Evolutionary conservation across 495 filamentous ascomycete genomes (phyloP).

Genomic region (Penicillium salamii): DNA sequence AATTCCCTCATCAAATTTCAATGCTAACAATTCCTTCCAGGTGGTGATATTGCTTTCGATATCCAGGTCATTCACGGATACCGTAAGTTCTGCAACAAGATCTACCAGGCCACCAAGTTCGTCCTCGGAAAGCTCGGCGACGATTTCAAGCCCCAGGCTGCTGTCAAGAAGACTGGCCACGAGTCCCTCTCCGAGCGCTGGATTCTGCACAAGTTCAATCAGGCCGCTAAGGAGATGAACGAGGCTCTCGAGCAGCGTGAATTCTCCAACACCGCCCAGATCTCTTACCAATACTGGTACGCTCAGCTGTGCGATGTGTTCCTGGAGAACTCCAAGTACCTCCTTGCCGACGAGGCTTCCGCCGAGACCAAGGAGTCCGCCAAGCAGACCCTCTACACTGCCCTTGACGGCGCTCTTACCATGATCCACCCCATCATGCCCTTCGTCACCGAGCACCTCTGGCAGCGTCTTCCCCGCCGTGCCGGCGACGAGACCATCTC

Average conservation of each 20-base stretch:
- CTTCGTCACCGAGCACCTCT: constrained; percentile 74
- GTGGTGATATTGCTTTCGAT: constrained; percentile 79
- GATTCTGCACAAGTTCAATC: constrained; percentile 80
- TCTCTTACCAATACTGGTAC: constrained; percentile 69
- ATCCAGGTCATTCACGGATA: constrained; percentile 82
- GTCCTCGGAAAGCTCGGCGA: constrained; percentile 73
- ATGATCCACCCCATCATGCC: constrained; percentile 79
- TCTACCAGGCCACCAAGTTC: constrained; percentile 87
- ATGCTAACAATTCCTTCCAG: constrained; percentile 26
- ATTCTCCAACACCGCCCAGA: constrained; percentile 63
- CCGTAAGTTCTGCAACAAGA: constrained; percentile 87
- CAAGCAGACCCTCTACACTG: constrained; percentile 63
- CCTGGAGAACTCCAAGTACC: constrained; percentile 75
- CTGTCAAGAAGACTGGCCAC: constrained; percentile 55
- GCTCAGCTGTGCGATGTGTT: constrained; percentile 64
- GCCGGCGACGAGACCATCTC: constrained; percentile 59
- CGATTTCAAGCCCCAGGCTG: constrained; percentile 64
- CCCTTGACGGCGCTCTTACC: constrained; percentile 64
- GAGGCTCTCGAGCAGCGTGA: constrained; percentile 65
- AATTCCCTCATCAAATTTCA: background rate
- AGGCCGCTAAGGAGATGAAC: constrained; percentile 71
- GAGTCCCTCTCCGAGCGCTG: constrained; percentile 76
- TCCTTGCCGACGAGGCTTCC: constrained; percentile 59
- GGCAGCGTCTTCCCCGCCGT: constrained; percentile 72
- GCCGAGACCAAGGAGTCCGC: constrained; percentile 57